Evolutionary conservation across 306 rosid genomes (phyloP).

Genomic region (Abrus pulchellus): DNA sequence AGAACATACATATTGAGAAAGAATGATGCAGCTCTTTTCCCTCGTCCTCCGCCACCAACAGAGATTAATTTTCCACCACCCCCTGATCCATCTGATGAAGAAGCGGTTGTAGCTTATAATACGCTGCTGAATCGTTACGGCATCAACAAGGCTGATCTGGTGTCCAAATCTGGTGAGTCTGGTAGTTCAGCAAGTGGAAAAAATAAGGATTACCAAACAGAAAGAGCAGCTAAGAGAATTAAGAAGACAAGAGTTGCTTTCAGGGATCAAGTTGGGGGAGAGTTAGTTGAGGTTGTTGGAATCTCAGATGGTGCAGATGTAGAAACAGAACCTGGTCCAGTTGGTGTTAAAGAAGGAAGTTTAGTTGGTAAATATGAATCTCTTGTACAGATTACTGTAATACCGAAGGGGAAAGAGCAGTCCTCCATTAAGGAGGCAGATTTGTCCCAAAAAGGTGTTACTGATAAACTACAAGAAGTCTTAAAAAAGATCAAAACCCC

Average conservation of each 20-base stretch:
- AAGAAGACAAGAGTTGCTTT: conserved; percentile 84
- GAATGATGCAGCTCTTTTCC: conserved; percentile 88
- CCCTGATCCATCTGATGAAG: conserved; percentile 93
- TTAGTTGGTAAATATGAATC: conserved; percentile 96
- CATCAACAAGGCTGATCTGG: conserved; percentile 63
- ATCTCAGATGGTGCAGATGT: conserved; percentile 94
- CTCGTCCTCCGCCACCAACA: conserved; percentile 69
- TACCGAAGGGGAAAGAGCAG: conserved; percentile 93
- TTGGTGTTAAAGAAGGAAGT: conserved; percentile 98
- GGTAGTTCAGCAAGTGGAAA: conserved; percentile 51
- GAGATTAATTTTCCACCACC: conserved; percentile 84
- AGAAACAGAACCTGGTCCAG: conserved; percentile 95
- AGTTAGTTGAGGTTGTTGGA: conserved; percentile 90
- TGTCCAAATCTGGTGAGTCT: conserved; percentile 57
- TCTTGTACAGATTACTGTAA: conserved; percentile 87
- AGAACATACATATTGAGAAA: conserved; percentile 79
- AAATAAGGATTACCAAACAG: conserved; percentile 54
- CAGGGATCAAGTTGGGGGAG: conserved; percentile 97
- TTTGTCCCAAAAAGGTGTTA: conserved; percentile 83
- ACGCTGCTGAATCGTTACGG: conserved; percentile 88
- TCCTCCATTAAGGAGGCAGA: conserved; percentile 63
- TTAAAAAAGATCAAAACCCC: conserved; percentile 80
- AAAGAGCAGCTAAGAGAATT: conserved; percentile 77
- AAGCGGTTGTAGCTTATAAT: conserved; percentile 88
- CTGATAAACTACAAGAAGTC: conserved; percentile 91